Evolutionary conservation across 108 stramenopile genomes (phyloP).

Genomic region (Cyclotella baltica): DNA sequence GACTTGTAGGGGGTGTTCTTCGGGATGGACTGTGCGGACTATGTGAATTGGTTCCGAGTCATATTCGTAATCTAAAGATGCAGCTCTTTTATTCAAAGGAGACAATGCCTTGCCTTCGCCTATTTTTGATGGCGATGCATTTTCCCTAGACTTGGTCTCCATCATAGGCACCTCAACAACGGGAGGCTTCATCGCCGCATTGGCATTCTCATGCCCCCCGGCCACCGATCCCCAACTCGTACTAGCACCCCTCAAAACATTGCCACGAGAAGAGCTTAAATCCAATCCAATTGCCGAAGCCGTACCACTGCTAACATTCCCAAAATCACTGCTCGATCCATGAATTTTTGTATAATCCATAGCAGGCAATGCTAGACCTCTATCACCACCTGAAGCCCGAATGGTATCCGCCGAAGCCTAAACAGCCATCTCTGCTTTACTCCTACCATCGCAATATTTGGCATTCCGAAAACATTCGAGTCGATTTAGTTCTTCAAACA

Average conservation of each 20-base stretch:
- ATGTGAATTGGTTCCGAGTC: slow-evolving; percentile 52
- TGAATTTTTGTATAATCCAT: no score
- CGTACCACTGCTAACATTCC: neutral
- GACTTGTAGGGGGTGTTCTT: slow-evolving; percentile 51
- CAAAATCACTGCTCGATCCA: neutral
- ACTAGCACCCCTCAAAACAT: neutral
- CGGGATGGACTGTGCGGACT: slow-evolving; percentile 49
- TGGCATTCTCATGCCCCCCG: slow-evolving; percentile 10
- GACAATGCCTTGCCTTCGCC: neutral
- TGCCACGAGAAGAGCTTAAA: slow-evolving; percentile 40
- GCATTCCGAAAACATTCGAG: slow-evolving; percentile 24
- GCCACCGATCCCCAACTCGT: slow-evolving; percentile 8
- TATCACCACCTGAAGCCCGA: slow-evolving; percentile 32
- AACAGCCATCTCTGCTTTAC: slow-evolving; percentile 7
- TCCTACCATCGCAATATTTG: neutral
- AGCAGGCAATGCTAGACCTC: no score
- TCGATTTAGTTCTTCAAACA: slow-evolving; percentile 30
- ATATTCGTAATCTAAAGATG: slow-evolving; percentile 20
- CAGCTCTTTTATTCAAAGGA: neutral
- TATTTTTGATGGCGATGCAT: neutral
- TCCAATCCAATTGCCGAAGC: slow-evolving; percentile 41
- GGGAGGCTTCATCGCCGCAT: neutral
- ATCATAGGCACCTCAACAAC: neutral
- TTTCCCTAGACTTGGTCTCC: neutral
- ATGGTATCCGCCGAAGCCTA: slow-evolving; percentile 36